These are phyloP conservation scores for Huntiella omanensis DNA, from an alignment of 2,329 filamentous ascomycete species.

Conservation along the genomic window DNA sequence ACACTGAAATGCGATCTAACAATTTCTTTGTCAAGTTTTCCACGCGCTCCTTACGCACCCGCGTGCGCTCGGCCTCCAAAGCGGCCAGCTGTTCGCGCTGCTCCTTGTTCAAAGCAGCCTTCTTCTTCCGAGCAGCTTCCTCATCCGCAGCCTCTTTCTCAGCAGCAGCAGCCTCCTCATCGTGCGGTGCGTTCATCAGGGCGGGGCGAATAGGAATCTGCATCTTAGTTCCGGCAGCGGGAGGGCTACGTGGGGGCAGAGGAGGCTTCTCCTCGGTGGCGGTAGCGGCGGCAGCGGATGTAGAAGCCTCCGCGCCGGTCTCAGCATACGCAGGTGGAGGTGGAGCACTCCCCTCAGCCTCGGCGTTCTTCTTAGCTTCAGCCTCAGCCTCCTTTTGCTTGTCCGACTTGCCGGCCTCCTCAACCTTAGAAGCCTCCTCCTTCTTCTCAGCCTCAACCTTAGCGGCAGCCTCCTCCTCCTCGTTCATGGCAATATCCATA, in stretches of 20 bases:
- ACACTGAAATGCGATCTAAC: slow-evolving; percentile 73
- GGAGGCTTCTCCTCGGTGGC: slow-evolving; percentile 2
- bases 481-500: slow-evolving; percentile 91
- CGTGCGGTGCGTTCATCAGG: slow-evolving; percentile 60
- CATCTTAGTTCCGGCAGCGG: slow-evolving; percentile 18
- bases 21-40: slow-evolving; percentile 70
- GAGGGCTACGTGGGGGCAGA: slow-evolving; percentile 14
- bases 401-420: slow-evolving; percentile 13
- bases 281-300: slow-evolving; percentile 23
- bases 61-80: slow-evolving; percentile 69
- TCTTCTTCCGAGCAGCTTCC: slow-evolving; percentile 55
- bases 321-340: slow-evolving; percentile 14
- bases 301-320: slow-evolving; percentile 14
- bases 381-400: slow-evolving; percentile 18
- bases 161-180: slow-evolving; percentile 45
- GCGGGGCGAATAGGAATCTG: slow-evolving; percentile 63
- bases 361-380: slow-evolving; percentile 13
- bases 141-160: slow-evolving; percentile 52
- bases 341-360: slow-evolving; percentile 13
- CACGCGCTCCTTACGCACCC: slow-evolving; percentile 75
- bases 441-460: slow-evolving; percentile 25
- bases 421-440: slow-evolving; percentile 26
- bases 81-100: slow-evolving; percentile 81
- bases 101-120: slow-evolving; percentile 69
- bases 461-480: slow-evolving; percentile 50